Evolutionary conservation across 495 filamentous ascomycete species (phyloP).

Genomic region (Monascus purpureus): DNA sequence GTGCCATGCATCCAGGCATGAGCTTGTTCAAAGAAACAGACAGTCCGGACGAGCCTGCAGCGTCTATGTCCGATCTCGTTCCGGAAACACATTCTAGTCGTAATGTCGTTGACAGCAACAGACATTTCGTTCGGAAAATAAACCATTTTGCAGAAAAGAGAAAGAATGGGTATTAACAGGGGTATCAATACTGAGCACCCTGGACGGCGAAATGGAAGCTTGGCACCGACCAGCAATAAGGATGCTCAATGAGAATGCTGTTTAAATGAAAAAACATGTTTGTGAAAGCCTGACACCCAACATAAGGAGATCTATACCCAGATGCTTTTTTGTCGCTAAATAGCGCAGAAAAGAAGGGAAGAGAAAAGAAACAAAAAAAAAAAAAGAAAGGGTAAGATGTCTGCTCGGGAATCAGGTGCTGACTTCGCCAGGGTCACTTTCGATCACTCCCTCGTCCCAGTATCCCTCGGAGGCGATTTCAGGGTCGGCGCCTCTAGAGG

Average conservation of each 20-base stretch:
- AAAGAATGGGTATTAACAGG: no score
- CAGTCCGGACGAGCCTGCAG: not conserved
- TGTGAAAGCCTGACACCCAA: no score
- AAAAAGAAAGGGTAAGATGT: conserved; percentile 2
- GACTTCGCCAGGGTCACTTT: conserved; percentile 31
- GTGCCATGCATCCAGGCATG: conserved; percentile 20
- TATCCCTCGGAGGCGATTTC: conserved; percentile 20
- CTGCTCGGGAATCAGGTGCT: conserved; percentile 18
- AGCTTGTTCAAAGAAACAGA: not conserved
- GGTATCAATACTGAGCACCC: no score
- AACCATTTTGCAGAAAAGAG: no score
- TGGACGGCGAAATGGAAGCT: no score
- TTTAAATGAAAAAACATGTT: no score
- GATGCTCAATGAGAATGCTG: not conserved
- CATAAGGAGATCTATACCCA: no score
- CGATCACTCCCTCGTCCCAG: conserved; percentile 31
- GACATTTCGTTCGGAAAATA: no score
- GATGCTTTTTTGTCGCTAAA: no score
- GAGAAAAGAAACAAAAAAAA: conserved; percentile 7
- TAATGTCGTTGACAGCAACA: not conserved
- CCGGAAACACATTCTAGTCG: not conserved
- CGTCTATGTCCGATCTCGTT: not conserved
- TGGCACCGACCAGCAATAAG: no score
- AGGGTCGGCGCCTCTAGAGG: conserved; percentile 15
- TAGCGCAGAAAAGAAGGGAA: conserved; percentile 7